Percentiles rank a stretch among this genome's conserved stretches.
Evolutionary conservation across 495 filamentous ascomycete species (phyloP).

Genomic region (Penicillium subrubescens): DNA sequence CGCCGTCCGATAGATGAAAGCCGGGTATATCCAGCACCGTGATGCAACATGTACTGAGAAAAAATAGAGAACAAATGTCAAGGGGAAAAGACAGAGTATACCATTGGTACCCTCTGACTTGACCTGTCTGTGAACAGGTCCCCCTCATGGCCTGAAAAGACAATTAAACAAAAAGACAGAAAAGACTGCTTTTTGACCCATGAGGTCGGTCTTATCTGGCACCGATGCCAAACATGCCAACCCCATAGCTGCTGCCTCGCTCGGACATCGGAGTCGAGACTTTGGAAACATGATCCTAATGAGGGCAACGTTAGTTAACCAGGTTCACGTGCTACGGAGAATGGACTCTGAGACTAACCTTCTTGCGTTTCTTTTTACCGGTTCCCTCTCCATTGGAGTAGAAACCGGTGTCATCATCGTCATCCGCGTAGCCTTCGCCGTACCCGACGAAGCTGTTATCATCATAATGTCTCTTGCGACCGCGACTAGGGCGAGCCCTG

Average conservation of each 20-base stretch:
- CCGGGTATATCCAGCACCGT: constrained; percentile 59
- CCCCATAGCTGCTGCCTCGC: constrained; percentile 48
- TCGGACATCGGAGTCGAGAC: constrained; percentile 48
- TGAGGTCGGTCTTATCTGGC: constrained; percentile 37
- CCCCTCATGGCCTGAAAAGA: neutral
- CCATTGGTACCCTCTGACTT: no score
- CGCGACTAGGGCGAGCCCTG: constrained; percentile 56
- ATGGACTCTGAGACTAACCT: constrained; percentile 35
- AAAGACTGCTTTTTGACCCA: constrained; percentile 24
- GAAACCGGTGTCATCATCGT: constrained; percentile 56
- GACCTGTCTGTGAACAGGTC: no score
- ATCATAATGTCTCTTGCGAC: constrained; percentile 68
- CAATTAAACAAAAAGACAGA: constrained; percentile 17
- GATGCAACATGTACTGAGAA: constrained; percentile 56
- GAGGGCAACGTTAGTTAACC: constrained; percentile 1
- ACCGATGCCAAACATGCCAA: constrained; percentile 53
- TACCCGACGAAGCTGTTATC: constrained; percentile 71
- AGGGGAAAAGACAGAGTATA: no score
- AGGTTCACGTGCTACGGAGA: neutral
- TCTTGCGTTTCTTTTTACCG: constrained; percentile 55
- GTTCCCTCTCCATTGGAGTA: constrained; percentile 49
- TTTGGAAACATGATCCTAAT: constrained; percentile 49
- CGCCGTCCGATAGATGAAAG: constrained; percentile 52
- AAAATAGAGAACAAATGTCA: constrained; percentile 17
- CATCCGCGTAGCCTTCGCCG: constrained; percentile 63